Evolutionary conservation across 2,329 filamentous ascomycete genomes (phyloP), one percentile per base, ranked within the genome.

Genomic region (Eutypa lata): DNA sequence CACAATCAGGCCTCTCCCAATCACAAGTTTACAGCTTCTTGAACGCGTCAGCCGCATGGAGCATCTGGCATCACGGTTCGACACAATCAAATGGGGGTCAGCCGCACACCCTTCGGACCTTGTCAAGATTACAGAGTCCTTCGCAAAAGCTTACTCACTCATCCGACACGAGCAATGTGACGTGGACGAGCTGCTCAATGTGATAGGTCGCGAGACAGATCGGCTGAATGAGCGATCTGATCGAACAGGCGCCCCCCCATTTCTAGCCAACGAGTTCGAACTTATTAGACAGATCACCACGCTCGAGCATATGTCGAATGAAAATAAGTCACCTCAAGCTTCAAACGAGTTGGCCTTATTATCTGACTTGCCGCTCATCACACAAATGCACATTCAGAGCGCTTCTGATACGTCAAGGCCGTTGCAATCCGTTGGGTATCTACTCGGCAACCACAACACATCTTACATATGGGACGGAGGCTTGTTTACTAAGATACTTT

Each of bases 1-100:
- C 42, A 64, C 76, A 1, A 82, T 95, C 63, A 82, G 88, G 50
- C 90, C 91, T 0, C 68, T 74, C 11, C 78, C 83, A 4, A 75
- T 86, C 21, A 70, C 76, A 2, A 75, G 76, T 18, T 67, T 72
- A 22, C 61, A 65, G 3, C 71, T 75, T 0, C 69, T 85, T 42
- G 68, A 75, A 26, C 76, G 75, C 35, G 71, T 80, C 7, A 55
- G 74, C 13, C 73, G 78, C 37, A 73, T 88, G 61, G 79, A 85
- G 57, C 71, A 71, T 11, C 72, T 89, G 4, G 83, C 82, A 1
- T 67, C 67, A 2, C 75, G 82, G 48, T 88, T 89, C 53, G 86
- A 89, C 65, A 66, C 71, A 31, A 67, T 87, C 26, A 77, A 80
- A 58, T 86, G 82, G 84, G 83, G 77, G 61, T 76, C 78, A 2